These are phyloP conservation scores for Xylaria sp. DNA, from an alignment of 2,329 filamentous ascomycete genomes.

Conservation along the genomic window DNA sequence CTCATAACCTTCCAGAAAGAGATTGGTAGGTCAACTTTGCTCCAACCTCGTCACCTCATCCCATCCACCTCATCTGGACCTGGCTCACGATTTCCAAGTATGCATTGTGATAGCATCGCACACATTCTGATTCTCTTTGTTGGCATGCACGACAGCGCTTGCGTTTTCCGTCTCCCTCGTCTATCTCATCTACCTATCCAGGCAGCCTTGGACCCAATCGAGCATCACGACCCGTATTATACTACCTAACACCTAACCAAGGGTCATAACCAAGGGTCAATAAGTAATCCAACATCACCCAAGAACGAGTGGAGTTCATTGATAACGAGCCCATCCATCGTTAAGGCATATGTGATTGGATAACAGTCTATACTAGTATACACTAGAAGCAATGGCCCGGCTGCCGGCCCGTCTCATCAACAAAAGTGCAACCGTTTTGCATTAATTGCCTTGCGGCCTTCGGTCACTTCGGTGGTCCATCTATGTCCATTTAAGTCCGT, in stretches of 20 bases:
- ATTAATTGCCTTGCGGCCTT: slow-evolving; percentile 16
- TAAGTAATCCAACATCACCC: slow-evolving; percentile 1
- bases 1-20: slow-evolving; percentile 47
- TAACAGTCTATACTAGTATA: neutral
- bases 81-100: neutral
- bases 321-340: neutral
- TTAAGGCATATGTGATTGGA: slow-evolving; percentile 8
- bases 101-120: slow-evolving; percentile 8
- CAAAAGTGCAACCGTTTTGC: slow-evolving; percentile 18
- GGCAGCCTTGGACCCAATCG: neutral
- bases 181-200: neutral
- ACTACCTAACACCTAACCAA: neutral
- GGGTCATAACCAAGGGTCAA: neutral
- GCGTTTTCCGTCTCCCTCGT: neutral
- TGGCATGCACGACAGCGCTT: neutral
- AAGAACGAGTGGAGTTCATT: slow-evolving; percentile 14
- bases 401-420: slow-evolving; percentile 14
- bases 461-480: slow-evolving; percentile 18
- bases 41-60: slow-evolving; percentile 25
- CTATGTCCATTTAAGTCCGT: neutral
- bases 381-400: slow-evolving; percentile 9
- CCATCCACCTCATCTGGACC: no score
- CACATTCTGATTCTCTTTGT: neutral
- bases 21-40: slow-evolving; percentile 31
- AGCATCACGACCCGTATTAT: neutral